A percentile compares a stretch with the other conserved stretches of the same genome.
phyloP scores from a whole-genome alignment of 169 alveolate species.

The Cryptosporidium xiaoi region DNA sequence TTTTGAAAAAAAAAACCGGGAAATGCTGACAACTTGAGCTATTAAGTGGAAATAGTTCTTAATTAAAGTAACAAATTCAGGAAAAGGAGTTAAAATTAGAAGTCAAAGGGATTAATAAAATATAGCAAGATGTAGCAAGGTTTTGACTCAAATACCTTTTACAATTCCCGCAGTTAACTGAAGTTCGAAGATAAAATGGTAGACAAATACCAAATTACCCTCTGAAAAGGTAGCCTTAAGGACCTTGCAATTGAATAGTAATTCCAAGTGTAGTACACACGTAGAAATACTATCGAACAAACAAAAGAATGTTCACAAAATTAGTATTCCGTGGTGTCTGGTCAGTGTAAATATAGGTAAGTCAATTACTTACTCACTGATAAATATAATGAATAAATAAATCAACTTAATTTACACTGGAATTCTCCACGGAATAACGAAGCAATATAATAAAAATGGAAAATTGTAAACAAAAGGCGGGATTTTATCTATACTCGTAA shows the following conservation, averaged over 20 bases:
- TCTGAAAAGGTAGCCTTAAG: slow-evolving; percentile 76
- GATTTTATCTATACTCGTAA: neutral
- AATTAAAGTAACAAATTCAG: neutral
- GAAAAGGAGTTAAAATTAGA: slow-evolving; percentile 1
- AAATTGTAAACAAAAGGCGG: slow-evolving; percentile 20
- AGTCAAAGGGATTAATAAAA: neutral
- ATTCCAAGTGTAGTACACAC: slow-evolving; percentile 39
- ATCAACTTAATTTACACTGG: slow-evolving; percentile 12
- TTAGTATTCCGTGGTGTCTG: slow-evolving; percentile 72
- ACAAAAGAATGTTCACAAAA: slow-evolving; percentile 11
- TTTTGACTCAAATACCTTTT: slow-evolving; percentile 76
- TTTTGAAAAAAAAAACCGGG: no score
- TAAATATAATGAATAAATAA: neutral
- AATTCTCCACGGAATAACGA: slow-evolving; percentile 47
- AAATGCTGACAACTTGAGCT: no score
- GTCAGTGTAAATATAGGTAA: slow-evolving; percentile 11
- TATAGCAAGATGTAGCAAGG: slow-evolving; percentile 33
- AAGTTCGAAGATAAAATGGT: slow-evolving; percentile 61
- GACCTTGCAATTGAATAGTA: slow-evolving; percentile 45
- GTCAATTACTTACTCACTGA: neutral
- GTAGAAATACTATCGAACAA: slow-evolving; percentile 34
- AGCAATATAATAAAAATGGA: neutral
- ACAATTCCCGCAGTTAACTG: slow-evolving; percentile 74
- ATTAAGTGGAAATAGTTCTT: neutral
- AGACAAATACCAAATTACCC: slow-evolving; percentile 29